Evolutionary conservation across 352 stramenopile species (phyloP).

Genomic region (Phytophthora pistaciae): DNA sequence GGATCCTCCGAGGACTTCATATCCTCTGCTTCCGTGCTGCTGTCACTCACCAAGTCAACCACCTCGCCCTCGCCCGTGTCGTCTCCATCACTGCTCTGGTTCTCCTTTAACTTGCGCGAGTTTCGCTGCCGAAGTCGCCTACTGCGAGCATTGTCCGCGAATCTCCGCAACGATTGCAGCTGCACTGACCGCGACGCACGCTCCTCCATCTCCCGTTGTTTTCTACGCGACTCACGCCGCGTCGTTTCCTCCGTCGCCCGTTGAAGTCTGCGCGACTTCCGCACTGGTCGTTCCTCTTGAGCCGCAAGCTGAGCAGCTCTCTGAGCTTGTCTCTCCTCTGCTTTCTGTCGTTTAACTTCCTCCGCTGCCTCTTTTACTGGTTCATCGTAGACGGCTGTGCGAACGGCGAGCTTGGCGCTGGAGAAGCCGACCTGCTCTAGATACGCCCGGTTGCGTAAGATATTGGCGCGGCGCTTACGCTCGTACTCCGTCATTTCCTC

Average conservation of each 20-base stretch:
- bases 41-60: not conserved
- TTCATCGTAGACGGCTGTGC: constrained; percentile 41
- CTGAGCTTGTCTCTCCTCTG: not conserved
- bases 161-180: not conserved
- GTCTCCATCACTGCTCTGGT: not conserved
- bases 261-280: not conserved
- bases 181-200: not conserved
- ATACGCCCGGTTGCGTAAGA: constrained; percentile 84
- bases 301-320: not conserved
- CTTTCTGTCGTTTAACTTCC: constrained; percentile 10
- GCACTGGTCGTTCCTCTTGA: not conserved
- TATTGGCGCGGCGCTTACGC: constrained; percentile 82
- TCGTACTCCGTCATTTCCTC: constrained; percentile 76
- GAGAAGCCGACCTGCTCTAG: constrained; percentile 84
- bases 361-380: constrained; percentile 1
- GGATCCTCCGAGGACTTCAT: not conserved
- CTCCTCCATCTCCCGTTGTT: not conserved
- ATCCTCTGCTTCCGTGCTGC: not conserved
- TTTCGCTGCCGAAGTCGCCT: not conserved
- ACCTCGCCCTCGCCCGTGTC: not conserved
- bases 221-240: too few species aligned
- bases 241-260: not conserved
- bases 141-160: not conserved
- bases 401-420: constrained; percentile 62
- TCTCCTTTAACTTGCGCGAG: not conserved